Conservation (phyloP, 108 stramenopile genomes). For the Skeletonema marinoi region DNA sequence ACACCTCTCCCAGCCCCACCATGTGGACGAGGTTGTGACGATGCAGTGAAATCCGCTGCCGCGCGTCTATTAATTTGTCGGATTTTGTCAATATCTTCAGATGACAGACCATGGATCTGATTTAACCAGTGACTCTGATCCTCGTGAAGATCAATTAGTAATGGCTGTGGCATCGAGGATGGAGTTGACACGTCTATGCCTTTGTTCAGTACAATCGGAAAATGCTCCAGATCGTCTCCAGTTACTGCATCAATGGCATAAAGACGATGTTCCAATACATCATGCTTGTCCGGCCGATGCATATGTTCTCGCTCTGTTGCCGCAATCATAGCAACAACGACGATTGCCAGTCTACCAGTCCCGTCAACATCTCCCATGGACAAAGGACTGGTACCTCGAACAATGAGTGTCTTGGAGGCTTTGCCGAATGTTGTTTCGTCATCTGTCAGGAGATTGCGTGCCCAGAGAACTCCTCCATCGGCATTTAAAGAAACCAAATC, state of each 20-base stretch:
- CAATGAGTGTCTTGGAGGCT: slow-evolving; percentile 29
- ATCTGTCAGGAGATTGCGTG: slow-evolving; percentile 60
- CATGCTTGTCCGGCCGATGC: slow-evolving; percentile 36
- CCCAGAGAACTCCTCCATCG: slow-evolving; percentile 72
- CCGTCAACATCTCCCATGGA: slow-evolving; percentile 79
- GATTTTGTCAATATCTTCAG: slow-evolving; percentile 24
- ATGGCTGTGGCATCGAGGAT: slow-evolving; percentile 55
- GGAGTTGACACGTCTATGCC: slow-evolving; percentile 35
- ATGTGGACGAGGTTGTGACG: slow-evolving; percentile 43
- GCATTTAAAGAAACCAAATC: slow-evolving; percentile 66
- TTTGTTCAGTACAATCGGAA: slow-evolving; percentile 60
- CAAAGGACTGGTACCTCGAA: slow-evolving; percentile 69
- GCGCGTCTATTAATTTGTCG: slow-evolving; percentile 32
- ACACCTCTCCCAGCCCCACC: slow-evolving; percentile 70
- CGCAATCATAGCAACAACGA: slow-evolving; percentile 49
- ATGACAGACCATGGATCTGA: slow-evolving; percentile 50
- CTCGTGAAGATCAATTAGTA: slow-evolving; percentile 74
- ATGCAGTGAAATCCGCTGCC: slow-evolving; percentile 8
- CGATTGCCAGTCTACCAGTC: slow-evolving; percentile 69
- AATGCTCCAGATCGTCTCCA: slow-evolving; percentile 59
- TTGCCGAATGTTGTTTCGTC: slow-evolving; percentile 16
- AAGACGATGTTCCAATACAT: slow-evolving; percentile 44
- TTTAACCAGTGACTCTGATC: slow-evolving; percentile 64
- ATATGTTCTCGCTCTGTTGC: slow-evolving; percentile 22
- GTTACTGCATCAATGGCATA: slow-evolving; percentile 72